A percentile compares a stretch with the other conserved stretches of the same genome.
These are phyloP conservation scores for Marchantia paleacea DNA, from an alignment of 225 moss, liverwort and hornwort genomes.

Conservation along the genomic window DNA sequence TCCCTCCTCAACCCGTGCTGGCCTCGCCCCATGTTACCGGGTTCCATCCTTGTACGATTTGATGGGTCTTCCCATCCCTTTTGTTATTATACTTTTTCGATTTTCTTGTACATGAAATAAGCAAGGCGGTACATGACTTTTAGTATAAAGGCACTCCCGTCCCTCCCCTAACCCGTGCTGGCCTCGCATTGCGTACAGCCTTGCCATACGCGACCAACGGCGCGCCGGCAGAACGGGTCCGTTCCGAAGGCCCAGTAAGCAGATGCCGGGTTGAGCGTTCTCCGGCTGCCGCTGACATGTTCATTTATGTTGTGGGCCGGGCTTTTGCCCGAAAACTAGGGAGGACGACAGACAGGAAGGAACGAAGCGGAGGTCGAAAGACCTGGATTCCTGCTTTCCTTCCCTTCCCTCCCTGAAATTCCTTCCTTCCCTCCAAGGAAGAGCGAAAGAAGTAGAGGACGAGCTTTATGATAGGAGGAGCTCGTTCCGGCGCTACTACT, in stretches of 20 bases:
- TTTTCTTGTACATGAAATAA: too few relatives aligned
- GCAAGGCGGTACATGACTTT: too few relatives aligned
- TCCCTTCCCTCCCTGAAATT: too few relatives aligned
- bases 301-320: not conserved
- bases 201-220: not conserved
- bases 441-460: not conserved
- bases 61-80: too few relatives aligned
- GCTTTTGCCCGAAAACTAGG: not conserved
- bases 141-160: too few relatives aligned
- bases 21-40: too few relatives aligned
- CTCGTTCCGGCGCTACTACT: not conserved
- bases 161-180: too few relatives aligned
- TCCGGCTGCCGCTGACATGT: slow-evolving; percentile 2
- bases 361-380: not conserved
- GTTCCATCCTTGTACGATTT: too few relatives aligned
- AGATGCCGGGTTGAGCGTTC: not conserved
- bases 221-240: not conserved
- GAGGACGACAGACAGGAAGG: not conserved
- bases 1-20: too few relatives aligned
- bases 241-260: not conserved
- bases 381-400: not conserved
- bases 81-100: too few relatives aligned
- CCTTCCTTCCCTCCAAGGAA: not conserved
- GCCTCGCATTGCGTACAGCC: not conserved
- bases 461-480: too few relatives aligned